Evolutionary conservation across 2,329 filamentous ascomycete genomes (phyloP).

Genomic region (Microdochium paspali): DNA sequence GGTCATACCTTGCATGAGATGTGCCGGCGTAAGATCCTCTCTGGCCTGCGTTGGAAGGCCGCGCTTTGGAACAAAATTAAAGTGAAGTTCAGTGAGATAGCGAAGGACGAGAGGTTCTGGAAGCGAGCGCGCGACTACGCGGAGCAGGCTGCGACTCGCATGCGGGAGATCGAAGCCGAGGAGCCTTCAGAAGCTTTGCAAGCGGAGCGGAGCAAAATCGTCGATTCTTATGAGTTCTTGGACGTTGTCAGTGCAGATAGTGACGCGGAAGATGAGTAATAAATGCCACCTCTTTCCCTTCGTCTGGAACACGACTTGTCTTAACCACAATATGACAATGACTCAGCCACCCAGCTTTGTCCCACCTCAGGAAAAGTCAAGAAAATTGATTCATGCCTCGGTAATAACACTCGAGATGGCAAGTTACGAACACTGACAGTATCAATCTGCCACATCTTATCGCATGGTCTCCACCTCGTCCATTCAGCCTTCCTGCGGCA

Average conservation of each 20-base stretch:
- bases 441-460: too few relatives aligned
- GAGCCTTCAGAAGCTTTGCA: not conserved
- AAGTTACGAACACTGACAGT: too few relatives aligned
- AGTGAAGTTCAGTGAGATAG: not conserved
- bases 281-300: too few relatives aligned
- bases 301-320: too few relatives aligned
- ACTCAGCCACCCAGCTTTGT: too few relatives aligned
- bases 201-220: not conserved
- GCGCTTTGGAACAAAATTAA: slow-evolving; percentile 1
- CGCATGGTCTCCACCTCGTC: too few relatives aligned
- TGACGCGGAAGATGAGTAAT: too few relatives aligned
- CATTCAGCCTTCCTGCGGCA: too few relatives aligned
- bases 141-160: not conserved
- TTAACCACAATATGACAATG: too few relatives aligned
- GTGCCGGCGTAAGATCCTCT: not conserved
- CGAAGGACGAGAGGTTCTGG: not conserved
- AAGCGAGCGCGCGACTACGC: not conserved
- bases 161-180: not conserved
- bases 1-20: not conserved
- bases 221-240: not conserved
- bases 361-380: too few relatives aligned
- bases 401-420: too few relatives aligned
- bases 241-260: not conserved
- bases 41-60: not conserved
- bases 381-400: too few relatives aligned